Evolutionary conservation across 805 yeast species (phyloP).

Genomic region (Candida boidinii): DNA sequence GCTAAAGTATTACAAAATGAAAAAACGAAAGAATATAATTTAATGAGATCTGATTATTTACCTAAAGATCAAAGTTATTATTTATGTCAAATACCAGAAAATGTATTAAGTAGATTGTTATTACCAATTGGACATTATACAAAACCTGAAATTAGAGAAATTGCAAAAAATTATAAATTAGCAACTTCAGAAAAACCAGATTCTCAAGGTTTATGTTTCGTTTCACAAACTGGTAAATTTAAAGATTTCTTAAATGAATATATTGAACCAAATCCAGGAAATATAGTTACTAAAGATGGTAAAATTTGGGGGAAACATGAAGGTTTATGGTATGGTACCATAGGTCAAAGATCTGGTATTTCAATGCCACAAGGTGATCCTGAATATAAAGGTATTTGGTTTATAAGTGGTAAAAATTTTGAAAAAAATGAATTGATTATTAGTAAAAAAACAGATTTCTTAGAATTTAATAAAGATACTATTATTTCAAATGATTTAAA

Average conservation of each 20-base stretch:
- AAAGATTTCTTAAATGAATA: constrained; percentile 68
- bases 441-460: constrained; percentile 59
- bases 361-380: constrained; percentile 90
- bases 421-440: constrained; percentile 69
- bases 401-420: constrained; percentile 61
- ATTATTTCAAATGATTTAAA: constrained; percentile 37
- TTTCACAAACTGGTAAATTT: constrained; percentile 55
- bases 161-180: constrained; percentile 49
- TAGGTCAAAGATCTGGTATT: constrained; percentile 78
- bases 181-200: constrained; percentile 77
- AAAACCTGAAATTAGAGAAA: constrained; percentile 64
- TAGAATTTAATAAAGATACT: constrained; percentile 38
- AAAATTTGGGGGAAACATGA: constrained; percentile 69
- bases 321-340: constrained; percentile 93
- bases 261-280: constrained; percentile 65
- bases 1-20: constrained; percentile 37
- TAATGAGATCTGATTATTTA: constrained; percentile 49
- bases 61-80: constrained; percentile 89
- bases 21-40: constrained; percentile 27
- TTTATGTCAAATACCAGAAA: constrained; percentile 53
- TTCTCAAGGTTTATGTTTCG: constrained; percentile 93
- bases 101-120: constrained; percentile 39
- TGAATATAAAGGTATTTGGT: constrained; percentile 72
- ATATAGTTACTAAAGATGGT: constrained; percentile 71
- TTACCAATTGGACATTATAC: constrained; percentile 76